These are phyloP conservation scores for Vaccinium corymbosum DNA, from an alignment of 148 eudicot genomes.

Conservation along the genomic window DNA sequence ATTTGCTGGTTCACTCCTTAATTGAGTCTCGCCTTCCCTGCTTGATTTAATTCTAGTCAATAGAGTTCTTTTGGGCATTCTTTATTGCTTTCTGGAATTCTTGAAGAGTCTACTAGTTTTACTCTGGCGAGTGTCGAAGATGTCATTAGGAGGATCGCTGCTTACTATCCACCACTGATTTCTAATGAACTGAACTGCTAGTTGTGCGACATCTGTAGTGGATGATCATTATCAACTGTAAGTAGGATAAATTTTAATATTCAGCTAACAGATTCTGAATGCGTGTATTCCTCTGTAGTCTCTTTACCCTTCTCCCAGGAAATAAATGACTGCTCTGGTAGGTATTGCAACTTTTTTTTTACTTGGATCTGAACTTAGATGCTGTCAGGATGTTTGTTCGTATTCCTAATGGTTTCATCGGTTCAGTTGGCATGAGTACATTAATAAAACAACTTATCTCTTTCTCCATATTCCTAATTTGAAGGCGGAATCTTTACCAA, in stretches of 20 bases:
- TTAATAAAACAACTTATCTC: not conserved
- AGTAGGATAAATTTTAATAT: not conserved
- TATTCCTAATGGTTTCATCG: not conserved
- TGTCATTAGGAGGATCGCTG: not conserved
- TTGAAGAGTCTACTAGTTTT: not conserved
- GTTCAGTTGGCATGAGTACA: not conserved
- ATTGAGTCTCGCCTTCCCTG: not conserved
- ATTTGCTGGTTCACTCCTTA: not conserved
- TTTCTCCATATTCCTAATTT: not conserved
- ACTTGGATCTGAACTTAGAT: not conserved
- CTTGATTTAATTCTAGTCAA: not conserved
- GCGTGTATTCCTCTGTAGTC: not conserved
- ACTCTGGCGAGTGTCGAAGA: not conserved
- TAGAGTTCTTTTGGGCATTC: not conserved
- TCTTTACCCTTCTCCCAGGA: too few species aligned
- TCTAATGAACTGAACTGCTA: not conserved
- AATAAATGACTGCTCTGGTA: not conserved
- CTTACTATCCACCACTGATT: not conserved
- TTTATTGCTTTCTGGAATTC: not conserved
- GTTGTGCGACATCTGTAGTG: not conserved
- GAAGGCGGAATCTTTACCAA: not conserved
- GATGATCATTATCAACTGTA: not conserved
- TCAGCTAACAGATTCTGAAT: not conserved
- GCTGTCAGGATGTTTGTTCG: not conserved
- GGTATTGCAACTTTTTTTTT: not conserved